These are phyloP conservation scores for Wickerhamiella sergipiensis DNA, from an alignment of 805 yeast species.

Conservation along the genomic window DNA sequence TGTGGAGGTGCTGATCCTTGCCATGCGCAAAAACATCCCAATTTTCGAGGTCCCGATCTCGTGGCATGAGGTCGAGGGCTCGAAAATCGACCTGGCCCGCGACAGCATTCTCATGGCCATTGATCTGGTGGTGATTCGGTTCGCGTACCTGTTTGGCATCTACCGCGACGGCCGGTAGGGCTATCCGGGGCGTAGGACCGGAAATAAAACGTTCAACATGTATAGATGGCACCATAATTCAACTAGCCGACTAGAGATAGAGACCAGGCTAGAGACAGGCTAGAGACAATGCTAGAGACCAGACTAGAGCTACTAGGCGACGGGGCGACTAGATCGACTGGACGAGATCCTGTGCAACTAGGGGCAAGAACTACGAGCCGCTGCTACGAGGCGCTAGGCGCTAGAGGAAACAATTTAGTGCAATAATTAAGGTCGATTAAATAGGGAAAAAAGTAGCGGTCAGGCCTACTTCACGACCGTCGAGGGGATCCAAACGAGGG, in stretches of 20 bases:
- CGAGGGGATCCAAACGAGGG: slow-evolving; percentile 14
- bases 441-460: background rate
- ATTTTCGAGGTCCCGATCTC: slow-evolving; percentile 72
- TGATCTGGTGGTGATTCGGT: slow-evolving; percentile 77
- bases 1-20: slow-evolving; percentile 78
- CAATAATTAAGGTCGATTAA: background rate
- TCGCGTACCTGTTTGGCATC: slow-evolving; percentile 77
- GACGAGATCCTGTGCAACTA: too few species aligned
- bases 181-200: too few species aligned
- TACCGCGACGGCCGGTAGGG: slow-evolving; percentile 36
- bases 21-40: slow-evolving; percentile 51
- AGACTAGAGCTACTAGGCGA: too few species aligned
- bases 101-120: slow-evolving; percentile 90
- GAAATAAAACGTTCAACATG: background rate
- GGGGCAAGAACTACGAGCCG: too few species aligned
- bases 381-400: too few species aligned
- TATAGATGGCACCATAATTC: too few species aligned
- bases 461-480: background rate
- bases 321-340: too few species aligned
- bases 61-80: slow-evolving; percentile 96
- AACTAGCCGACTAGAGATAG: too few species aligned
- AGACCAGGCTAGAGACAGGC: too few species aligned
- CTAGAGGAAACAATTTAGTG: too few species aligned
- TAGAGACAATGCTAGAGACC: too few species aligned
- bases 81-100: slow-evolving; percentile 81